Percentiles rank a stretch among this genome's conserved stretches.
Evolutionary conservation across 805 yeast genomes (phyloP).

Genomic region (Kuraishia floccosa): DNA sequence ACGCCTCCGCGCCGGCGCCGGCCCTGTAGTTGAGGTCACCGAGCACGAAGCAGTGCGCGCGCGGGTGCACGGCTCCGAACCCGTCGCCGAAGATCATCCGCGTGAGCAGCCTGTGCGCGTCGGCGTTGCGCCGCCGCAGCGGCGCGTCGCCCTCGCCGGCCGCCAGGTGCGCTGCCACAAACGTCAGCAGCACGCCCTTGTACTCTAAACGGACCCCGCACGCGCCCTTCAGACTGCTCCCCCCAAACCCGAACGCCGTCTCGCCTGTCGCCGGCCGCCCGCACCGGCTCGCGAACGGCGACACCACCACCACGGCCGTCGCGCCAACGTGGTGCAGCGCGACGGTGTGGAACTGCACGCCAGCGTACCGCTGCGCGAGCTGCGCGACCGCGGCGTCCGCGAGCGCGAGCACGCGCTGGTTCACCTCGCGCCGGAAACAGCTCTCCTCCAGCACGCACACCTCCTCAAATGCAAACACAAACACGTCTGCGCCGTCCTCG

Average conservation of each 20-base stretch:
- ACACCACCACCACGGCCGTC: slow-evolving; percentile 39
- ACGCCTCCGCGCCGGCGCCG: slow-evolving; percentile 14
- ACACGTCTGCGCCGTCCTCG: slow-evolving; percentile 26
- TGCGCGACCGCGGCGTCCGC: slow-evolving; percentile 22
- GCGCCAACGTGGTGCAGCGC: slow-evolving; percentile 42
- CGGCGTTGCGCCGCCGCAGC: slow-evolving; percentile 36
- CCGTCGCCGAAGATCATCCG: slow-evolving; percentile 50
- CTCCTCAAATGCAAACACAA: slow-evolving; percentile 62
- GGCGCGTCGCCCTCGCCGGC: slow-evolving; percentile 63
- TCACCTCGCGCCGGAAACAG: slow-evolving; percentile 25
- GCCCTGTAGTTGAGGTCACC: slow-evolving; percentile 86
- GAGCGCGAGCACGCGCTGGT: slow-evolving; percentile 22
- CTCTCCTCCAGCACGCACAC: slow-evolving; percentile 46
- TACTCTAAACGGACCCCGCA: slow-evolving; percentile 42
- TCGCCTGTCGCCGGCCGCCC: slow-evolving; percentile 16
- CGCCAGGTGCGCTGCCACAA: slow-evolving; percentile 60
- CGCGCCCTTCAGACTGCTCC: slow-evolving; percentile 68
- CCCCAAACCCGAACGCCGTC: slow-evolving; percentile 43
- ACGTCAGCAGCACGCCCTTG: slow-evolving; percentile 31
- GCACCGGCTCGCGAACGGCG: slow-evolving; percentile 23
- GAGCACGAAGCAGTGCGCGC: slow-evolving; percentile 53
- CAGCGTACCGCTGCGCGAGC: slow-evolving; percentile 22
- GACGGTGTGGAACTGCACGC: slow-evolving; percentile 25
- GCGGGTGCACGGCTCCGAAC: slow-evolving; percentile 36
- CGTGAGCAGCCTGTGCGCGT: slow-evolving; percentile 36